Evolutionary conservation across 305 asterid species (phyloP), one percentile per base, ranked within the genome.

Genomic region (Petunia hybrid): DNA sequence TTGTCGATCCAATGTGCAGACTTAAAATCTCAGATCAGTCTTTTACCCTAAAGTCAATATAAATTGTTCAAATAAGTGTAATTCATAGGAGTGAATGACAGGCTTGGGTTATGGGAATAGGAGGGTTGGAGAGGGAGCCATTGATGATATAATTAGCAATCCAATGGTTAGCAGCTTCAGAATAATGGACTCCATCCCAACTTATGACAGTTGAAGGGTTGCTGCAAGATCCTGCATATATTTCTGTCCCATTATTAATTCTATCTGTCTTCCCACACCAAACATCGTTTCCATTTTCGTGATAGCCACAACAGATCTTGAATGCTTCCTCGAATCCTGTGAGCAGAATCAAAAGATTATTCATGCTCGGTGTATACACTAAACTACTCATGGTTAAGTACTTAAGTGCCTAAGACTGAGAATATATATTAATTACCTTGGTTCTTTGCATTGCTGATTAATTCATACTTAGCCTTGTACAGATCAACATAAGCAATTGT

Each of bases 181-280:
- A 69, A 46, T 85, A 89, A 65, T 92, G 93, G 55, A 87, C 86
- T 1, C 94, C 94, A 69, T 92, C 97, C 95, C 97, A 92, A 76
- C 97, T 92, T 59, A 92, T 83, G 2, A 81, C 73, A 31, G 82
- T 63, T 0, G 84, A 85, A 4, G 94, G 93, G 12, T 89, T 80
- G 43, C 74, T 41, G 42, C 97, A 91, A 22, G 94, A 83, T 6
- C 82, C 86, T 4, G 87, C 91, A 13, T 78, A 64, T 4, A 92
- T 48, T 46, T 87, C 79, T 3, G 83, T 81, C 2, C 90, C 90
- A 46, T 90, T 88, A 1, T 86, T 74, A 41, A 81, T 59, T 0
- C 9, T 84, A 12, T 41, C 63, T 69, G 83, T 88, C 7, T 87
- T 80, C 51, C 95, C 94, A 13, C 97, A 91, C 91, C 88, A 82